These are phyloP conservation scores for Aureobasidium subglaciale DNA, from an alignment of 2,329 filamentous ascomycete genomes.

Conservation along the genomic window DNA sequence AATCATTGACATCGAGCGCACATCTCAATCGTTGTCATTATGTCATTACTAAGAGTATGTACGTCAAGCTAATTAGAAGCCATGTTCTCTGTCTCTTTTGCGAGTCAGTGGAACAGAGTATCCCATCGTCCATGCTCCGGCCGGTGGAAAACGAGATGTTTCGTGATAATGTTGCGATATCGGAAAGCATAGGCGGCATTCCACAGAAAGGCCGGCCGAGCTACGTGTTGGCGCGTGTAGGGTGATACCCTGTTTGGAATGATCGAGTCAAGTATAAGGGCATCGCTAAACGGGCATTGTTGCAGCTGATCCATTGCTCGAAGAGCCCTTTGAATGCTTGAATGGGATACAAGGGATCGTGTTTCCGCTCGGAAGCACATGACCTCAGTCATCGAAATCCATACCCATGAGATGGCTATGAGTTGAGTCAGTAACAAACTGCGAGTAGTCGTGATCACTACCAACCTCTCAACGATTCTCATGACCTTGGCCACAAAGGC, in stretches of 20 bases:
- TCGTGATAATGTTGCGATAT: background rate
- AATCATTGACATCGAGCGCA: background rate
- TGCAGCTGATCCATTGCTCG: background rate
- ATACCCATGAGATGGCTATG: slow-evolving; percentile 61
- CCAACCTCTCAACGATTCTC: slow-evolving; percentile 90
- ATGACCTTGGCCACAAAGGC: slow-evolving; percentile 99
- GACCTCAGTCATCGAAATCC: slow-evolving; percentile 47
- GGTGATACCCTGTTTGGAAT: background rate
- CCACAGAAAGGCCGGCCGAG: background rate
- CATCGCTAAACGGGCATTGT: background rate
- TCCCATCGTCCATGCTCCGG: background rate
- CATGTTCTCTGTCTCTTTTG: background rate
- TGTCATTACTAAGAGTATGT: background rate
- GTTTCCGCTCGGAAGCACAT: background rate
- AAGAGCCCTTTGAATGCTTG: no score
- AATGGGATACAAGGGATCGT: background rate
- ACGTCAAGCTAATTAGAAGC: background rate
- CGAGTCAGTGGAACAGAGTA: background rate
- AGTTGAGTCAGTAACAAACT: background rate
- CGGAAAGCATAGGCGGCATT: background rate
- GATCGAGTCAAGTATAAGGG: background rate
- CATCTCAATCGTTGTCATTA: background rate
- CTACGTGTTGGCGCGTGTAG: background rate
- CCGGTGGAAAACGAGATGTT: background rate
- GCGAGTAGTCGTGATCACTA: slow-evolving; percentile 20